Percentiles rank a stretch among this genome's conserved stretches.
phyloP scores from a whole-genome alignment of 805 yeast species.

The Starmerella bombi region DNA sequence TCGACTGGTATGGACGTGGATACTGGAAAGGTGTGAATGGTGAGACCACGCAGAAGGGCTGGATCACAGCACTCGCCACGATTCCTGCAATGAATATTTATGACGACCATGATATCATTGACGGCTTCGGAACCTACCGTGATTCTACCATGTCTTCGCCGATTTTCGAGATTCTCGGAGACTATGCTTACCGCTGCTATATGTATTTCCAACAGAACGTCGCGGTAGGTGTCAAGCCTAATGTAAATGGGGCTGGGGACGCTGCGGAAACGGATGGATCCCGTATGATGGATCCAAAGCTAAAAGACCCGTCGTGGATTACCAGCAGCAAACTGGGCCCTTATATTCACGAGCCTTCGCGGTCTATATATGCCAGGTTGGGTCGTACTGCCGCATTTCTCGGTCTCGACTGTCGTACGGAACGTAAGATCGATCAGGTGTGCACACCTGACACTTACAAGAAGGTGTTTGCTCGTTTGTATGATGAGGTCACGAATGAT shows the following conservation, averaged over 20 bases:
- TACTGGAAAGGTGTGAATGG: constrained; percentile 64
- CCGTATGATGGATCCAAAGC: constrained; percentile 29
- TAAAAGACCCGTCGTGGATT: constrained; percentile 48
- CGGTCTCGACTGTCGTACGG: constrained; percentile 90
- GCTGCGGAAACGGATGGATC: neutral
- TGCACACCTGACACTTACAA: constrained; percentile 45
- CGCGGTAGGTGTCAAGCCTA: constrained; percentile 20
- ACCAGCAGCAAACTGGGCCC: constrained; percentile 47
- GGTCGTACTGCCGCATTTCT: constrained; percentile 61
- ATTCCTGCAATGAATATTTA: constrained; percentile 78
- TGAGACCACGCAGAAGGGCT: constrained; percentile 48
- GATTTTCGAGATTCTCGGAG: constrained; percentile 60
- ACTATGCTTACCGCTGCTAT: constrained; percentile 70
- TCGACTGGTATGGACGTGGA: constrained; percentile 85
- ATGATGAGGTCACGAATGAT: constrained; percentile 39
- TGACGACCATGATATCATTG: constrained; percentile 95
- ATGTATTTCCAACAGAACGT: constrained; percentile 85
- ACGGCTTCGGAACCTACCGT: constrained; percentile 84
- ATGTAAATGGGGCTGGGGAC: neutral
- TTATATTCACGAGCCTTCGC: constrained; percentile 50
- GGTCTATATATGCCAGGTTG: constrained; percentile 57
- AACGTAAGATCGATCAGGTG: constrained; percentile 52
- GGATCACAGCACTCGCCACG: constrained; percentile 63
- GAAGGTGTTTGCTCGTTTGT: constrained; percentile 45
- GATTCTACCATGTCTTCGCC: constrained; percentile 61